Evolutionary conservation across 1,139 yeast species (phyloP).

Genomic region (Scheffersomyces illinoinensis): DNA sequence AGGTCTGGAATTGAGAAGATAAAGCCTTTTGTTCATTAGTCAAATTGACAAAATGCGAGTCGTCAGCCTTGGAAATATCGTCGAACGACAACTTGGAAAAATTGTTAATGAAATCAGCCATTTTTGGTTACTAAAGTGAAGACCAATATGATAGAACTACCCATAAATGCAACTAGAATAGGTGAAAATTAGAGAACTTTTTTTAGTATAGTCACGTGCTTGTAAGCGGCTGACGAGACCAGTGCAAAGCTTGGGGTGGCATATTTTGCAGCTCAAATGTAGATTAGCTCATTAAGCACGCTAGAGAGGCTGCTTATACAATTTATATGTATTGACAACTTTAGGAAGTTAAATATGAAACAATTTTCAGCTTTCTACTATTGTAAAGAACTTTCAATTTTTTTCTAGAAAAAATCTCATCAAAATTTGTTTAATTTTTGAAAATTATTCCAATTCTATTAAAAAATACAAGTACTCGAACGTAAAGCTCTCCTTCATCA

Average conservation of each 20-base stretch:
- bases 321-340: too few relatives aligned
- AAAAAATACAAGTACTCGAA: neutral
- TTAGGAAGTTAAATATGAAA: neutral
- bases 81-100: conserved; percentile 43
- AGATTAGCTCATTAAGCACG: too few relatives aligned
- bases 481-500: neutral
- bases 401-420: too few relatives aligned
- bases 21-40: conserved; percentile 64
- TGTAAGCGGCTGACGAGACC: neutral
- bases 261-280: neutral
- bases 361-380: neutral
- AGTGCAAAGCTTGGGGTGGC: neutral
- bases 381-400: too few relatives aligned
- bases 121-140: conserved; percentile 11
- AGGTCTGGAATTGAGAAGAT: conserved; percentile 76
- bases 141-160: neutral
- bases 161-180: neutral
- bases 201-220: neutral
- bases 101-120: conserved; percentile 45
- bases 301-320: too few relatives aligned
- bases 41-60: conserved; percentile 36
- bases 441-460: neutral
- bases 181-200: neutral
- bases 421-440: too few relatives aligned
- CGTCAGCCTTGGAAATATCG: conserved; percentile 28